phyloP scores from a whole-genome alignment of 2,329 filamentous ascomycete species.

The Alternaria dauci region DNA sequence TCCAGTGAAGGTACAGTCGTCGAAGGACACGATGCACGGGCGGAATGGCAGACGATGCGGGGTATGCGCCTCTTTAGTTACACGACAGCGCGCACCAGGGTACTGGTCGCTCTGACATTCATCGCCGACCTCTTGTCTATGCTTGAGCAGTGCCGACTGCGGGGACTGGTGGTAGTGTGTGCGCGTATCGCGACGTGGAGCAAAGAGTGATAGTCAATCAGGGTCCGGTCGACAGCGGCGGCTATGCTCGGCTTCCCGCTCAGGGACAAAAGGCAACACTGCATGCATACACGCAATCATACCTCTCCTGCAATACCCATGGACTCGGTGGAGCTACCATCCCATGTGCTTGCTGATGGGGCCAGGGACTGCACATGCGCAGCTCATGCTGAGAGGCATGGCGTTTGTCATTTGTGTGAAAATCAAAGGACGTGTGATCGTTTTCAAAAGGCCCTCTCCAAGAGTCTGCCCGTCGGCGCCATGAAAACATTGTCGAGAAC shows the following conservation, averaged over 20 bases:
- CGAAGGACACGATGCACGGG: slow-evolving; percentile 23
- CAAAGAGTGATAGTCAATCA: slow-evolving; percentile 9
- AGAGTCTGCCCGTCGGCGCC: slow-evolving; percentile 6
- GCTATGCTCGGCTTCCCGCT: slow-evolving; percentile 30
- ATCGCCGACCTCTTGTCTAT: neutral
- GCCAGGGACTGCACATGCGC: slow-evolving; percentile 10
- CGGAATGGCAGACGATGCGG: slow-evolving; percentile 26
- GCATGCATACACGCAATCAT: slow-evolving; percentile 28
- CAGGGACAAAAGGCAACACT: slow-evolving; percentile 19
- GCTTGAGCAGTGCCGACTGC: neutral
- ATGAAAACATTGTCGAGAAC: neutral
- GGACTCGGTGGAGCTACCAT: slow-evolving; percentile 14
- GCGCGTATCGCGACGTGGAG: slow-evolving; percentile 23
- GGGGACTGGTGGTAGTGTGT: neutral
- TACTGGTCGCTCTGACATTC: slow-evolving; percentile 1
- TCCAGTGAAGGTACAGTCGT: slow-evolving; percentile 14
- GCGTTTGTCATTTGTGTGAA: slow-evolving; percentile 10
- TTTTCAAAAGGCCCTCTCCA: slow-evolving; percentile 5
- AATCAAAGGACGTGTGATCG: neutral
- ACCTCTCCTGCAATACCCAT: slow-evolving; percentile 18
- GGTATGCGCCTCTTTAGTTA: slow-evolving; percentile 26
- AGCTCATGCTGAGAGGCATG: slow-evolving; percentile 1
- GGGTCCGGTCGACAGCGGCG: slow-evolving; percentile 22
- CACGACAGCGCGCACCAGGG: slow-evolving; percentile 15
- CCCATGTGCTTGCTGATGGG: slow-evolving; percentile 13